Conservation (phyloP, 192 early-diverging fungal genomes). For the Entomortierella parvispora region DNA sequence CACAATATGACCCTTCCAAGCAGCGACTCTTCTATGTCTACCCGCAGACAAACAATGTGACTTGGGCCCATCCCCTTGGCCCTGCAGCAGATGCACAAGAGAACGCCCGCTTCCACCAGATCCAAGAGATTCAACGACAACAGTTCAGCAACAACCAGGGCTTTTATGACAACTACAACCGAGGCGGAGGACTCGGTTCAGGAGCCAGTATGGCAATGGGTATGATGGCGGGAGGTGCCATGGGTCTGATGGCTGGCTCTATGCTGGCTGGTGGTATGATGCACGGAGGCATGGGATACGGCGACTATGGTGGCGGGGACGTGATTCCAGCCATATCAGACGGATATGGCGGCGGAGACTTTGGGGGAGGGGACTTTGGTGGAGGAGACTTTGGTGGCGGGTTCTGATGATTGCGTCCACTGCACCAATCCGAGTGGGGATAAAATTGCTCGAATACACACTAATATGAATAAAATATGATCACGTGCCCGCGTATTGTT, state of each 20-base stretch:
- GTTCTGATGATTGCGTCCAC: background rate
- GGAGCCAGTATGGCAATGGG: conserved; percentile 46
- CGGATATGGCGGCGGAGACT: too few species aligned
- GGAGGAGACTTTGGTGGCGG: conserved; percentile 36
- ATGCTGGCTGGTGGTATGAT: conserved; percentile 3
- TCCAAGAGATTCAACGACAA: conserved; percentile 22
- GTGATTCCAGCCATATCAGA: conserved; percentile 10
- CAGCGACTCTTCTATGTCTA: conserved; percentile 47
- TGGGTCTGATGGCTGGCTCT: conserved; percentile 32
- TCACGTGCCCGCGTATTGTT: too few species aligned
- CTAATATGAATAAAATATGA: too few species aligned
- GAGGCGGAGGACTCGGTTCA: conserved; percentile 40
- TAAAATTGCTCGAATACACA: too few species aligned
- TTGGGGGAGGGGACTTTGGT: conserved; percentile 9
- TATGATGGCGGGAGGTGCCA: conserved; percentile 37
- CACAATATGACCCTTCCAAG: conserved; percentile 32
- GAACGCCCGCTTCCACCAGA: conserved; percentile 35
- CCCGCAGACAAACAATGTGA: conserved; percentile 27
- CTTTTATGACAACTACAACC: conserved; percentile 31
- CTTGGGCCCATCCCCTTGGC: conserved; percentile 38
- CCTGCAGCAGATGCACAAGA: conserved; percentile 25
- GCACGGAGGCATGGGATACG: conserved; percentile 17
- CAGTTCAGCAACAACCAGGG: conserved; percentile 8
- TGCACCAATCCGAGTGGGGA: too few species aligned
- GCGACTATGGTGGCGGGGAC: conserved; percentile 11